These are phyloP conservation scores for Dispira simplex DNA, from an alignment of 192 early-diverging fungal species.

Conservation along the genomic window DNA sequence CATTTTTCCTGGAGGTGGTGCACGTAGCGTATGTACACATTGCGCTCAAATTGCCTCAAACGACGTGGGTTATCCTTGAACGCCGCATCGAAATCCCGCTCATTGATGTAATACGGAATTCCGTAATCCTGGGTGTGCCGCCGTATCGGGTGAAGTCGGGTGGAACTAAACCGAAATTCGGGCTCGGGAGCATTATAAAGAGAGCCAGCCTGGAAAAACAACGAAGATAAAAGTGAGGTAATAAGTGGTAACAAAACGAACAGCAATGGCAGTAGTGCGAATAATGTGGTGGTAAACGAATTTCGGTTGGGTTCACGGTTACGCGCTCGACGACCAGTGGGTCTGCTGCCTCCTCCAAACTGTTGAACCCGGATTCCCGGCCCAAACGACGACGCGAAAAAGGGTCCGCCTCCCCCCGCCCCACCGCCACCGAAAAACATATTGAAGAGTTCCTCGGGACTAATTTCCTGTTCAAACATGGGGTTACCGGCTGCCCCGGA, in stretches of 20 bases:
- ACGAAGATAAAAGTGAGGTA: slow-evolving; percentile 50
- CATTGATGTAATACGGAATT: slow-evolving; percentile 73
- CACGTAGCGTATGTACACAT: slow-evolving; percentile 54
- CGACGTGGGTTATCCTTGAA: slow-evolving; percentile 26
- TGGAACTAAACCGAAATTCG: slow-evolving; percentile 44
- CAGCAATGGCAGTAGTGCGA: slow-evolving; percentile 49
- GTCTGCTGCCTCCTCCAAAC: slow-evolving; percentile 9
- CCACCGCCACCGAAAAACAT: slow-evolving; percentile 82
- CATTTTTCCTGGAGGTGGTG: slow-evolving; percentile 47
- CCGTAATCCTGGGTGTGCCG: slow-evolving; percentile 39
- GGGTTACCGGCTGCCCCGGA: slow-evolving; percentile 11
- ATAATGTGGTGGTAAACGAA: slow-evolving; percentile 2
- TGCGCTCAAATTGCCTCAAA: slow-evolving; percentile 48
- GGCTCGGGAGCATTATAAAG: slow-evolving; percentile 23
- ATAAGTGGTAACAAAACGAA: slow-evolving; percentile 60
- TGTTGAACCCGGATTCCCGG: slow-evolving; percentile 13
- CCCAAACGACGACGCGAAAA: slow-evolving; percentile 25
- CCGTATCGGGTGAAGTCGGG: slow-evolving; percentile 26
- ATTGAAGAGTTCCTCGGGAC: slow-evolving; percentile 89
- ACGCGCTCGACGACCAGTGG: not conserved
- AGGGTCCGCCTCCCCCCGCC: slow-evolving; percentile 17
- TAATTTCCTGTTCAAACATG: slow-evolving; percentile 51
- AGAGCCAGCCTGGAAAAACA: slow-evolving; percentile 31
- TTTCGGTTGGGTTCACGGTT: not conserved
- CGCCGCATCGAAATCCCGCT: slow-evolving; percentile 22